A percentile compares a stretch with the other conserved stretches of the same genome.
phyloP scores from a whole-genome alignment of 2,329 filamentous ascomycete species.

The Camillea tinctor region DNA sequence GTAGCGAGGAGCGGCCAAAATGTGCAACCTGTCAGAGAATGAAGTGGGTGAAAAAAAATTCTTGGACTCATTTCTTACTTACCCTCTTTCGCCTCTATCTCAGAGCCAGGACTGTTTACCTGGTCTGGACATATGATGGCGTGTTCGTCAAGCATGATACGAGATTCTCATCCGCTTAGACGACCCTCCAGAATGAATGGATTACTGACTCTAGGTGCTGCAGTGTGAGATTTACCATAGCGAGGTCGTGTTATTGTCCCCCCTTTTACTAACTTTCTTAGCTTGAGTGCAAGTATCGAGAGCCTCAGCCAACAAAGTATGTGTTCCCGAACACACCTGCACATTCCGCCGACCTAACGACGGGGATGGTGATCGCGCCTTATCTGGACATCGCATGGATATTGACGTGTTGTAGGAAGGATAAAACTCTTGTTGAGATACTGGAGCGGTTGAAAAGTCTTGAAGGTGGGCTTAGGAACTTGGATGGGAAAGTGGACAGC shows the following conservation, averaged over 20 bases:
- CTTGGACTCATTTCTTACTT: conserved; percentile 1
- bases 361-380: conserved; percentile 8
- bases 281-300: conserved; percentile 59
- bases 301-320: conserved; percentile 62
- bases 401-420: conserved; percentile 48
- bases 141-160: background rate
- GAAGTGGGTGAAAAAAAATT: background rate
- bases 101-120: background rate
- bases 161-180: background rate
- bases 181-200: background rate
- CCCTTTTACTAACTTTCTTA: conserved; percentile 25
- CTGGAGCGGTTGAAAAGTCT: conserved; percentile 56
- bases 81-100: background rate
- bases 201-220: background rate
- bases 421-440: conserved; percentile 62
- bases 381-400: conserved; percentile 11
- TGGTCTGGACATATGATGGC: background rate
- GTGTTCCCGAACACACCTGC: conserved; percentile 27
- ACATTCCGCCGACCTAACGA: conserved; percentile 9
- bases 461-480: conserved; percentile 50
- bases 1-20: conserved; percentile 61
- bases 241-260: background rate
- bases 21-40: conserved; percentile 51
- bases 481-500: conserved; percentile 56
- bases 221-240: background rate